Conservation (phyloP, 371 early-diverging fungal genomes). For the Mucor sp. region DNA sequence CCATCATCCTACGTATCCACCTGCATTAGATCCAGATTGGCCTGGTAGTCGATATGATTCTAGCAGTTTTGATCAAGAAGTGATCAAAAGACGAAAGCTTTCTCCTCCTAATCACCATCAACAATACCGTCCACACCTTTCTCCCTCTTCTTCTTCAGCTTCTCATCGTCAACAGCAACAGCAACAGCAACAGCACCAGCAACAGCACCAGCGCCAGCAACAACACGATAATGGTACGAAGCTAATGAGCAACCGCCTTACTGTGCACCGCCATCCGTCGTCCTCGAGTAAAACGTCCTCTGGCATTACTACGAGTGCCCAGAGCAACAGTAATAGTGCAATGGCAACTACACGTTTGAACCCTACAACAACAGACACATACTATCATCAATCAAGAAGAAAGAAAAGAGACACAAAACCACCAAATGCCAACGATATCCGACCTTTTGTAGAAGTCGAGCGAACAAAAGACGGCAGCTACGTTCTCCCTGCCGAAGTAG, state of each 20-base stretch:
- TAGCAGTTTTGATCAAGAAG: conserved; percentile 15
- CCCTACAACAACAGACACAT: conserved; percentile 28
- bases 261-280: neutral
- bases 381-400: conserved; percentile 39
- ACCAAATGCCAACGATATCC: conserved; percentile 40
- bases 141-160: neutral
- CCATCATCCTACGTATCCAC: conserved; percentile 1
- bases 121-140: neutral
- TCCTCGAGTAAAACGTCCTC: neutral
- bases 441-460: conserved; percentile 52
- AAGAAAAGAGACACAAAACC: conserved; percentile 47
- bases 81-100: conserved; percentile 8
- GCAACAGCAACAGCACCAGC: neutral
- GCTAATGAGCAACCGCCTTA: neutral
- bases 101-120: conserved; percentile 3
- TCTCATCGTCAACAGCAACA: neutral
- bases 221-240: neutral
- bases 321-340: neutral
- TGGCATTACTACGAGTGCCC: neutral
- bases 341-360: neutral
- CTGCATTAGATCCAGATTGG: conserved; percentile 23
- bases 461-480: conserved; percentile 65
- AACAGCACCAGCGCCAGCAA: too few relatives aligned
- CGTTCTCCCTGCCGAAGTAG: conserved; percentile 77
- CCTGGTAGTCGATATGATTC: conserved; percentile 27